These are phyloP conservation scores for Komagataella populi DNA, from an alignment of 805 yeast genomes.

Conservation along the genomic window DNA sequence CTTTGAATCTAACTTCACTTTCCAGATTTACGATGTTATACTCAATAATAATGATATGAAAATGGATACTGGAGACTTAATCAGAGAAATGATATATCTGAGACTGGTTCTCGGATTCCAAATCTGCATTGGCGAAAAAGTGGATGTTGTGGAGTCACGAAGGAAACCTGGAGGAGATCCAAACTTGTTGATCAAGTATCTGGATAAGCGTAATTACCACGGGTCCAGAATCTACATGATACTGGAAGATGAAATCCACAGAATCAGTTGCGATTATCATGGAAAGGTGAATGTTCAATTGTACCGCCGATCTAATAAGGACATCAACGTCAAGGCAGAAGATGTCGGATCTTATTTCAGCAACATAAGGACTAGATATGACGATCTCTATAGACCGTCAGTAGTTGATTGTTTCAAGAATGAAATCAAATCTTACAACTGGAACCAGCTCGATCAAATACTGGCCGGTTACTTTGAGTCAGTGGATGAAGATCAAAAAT, in stretches of 20 bases:
- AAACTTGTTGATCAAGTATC: slow-evolving; percentile 40
- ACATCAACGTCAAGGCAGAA: slow-evolving; percentile 14
- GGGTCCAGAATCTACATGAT: slow-evolving; percentile 65
- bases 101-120: slow-evolving; percentile 84
- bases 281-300: slow-evolving; percentile 72
- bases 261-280: slow-evolving; percentile 61
- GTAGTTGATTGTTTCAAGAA: slow-evolving; percentile 40
- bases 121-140: slow-evolving; percentile 63
- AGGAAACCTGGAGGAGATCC: slow-evolving; percentile 42
- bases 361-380: slow-evolving; percentile 67
- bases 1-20: slow-evolving; percentile 58
- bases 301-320: slow-evolving; percentile 24
- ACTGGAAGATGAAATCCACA: slow-evolving; percentile 73
- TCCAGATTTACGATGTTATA: slow-evolving; percentile 72
- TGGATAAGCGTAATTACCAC: slow-evolving; percentile 28
- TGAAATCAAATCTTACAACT: slow-evolving; percentile 47
- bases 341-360: slow-evolving; percentile 25
- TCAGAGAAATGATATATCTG: slow-evolving; percentile 79
- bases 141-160: slow-evolving; percentile 49
- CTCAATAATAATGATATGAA: slow-evolving; percentile 44
- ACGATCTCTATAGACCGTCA: slow-evolving; percentile 46
- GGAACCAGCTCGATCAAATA: slow-evolving; percentile 87
- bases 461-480: slow-evolving; percentile 86
- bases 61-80: slow-evolving; percentile 42
- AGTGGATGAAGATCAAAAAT: slow-evolving; percentile 36